These are phyloP conservation scores for Scedosporium apiospermum DNA, from an alignment of 2,329 filamentous ascomycete genomes.

Conservation along the genomic window DNA sequence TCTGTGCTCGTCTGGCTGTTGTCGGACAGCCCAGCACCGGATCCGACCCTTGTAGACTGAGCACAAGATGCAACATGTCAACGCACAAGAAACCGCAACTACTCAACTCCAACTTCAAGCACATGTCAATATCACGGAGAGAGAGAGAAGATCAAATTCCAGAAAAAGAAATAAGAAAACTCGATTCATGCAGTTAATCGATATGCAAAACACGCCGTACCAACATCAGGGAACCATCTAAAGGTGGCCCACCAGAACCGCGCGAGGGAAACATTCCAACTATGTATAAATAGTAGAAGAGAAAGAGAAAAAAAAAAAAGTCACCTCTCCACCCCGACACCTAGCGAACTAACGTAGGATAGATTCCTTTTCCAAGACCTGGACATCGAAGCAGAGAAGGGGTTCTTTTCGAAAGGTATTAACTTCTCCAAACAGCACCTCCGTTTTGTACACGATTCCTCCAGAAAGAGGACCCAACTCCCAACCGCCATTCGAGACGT, in stretches of 20 bases:
- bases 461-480: background rate
- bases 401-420: background rate
- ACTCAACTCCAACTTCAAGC: no score
- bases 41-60: no score
- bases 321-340: background rate
- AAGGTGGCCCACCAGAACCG: background rate
- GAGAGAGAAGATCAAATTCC: background rate
- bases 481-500: background rate
- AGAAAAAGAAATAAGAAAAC: slow-evolving; percentile 7
- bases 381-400: background rate
- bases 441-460: background rate
- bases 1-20: no score
- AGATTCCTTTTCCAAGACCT: background rate
- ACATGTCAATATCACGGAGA: no score
- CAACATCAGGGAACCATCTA: background rate
- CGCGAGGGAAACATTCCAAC: background rate
- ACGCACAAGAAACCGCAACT: background rate
- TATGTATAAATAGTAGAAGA: slow-evolving; percentile 2
- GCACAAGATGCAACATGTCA: no score
- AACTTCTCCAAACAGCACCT: background rate
- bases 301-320: background rate
- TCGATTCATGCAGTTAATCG: slow-evolving; percentile 6
- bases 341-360: background rate
- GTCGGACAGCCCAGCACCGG: no score
- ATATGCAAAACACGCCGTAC: slow-evolving; percentile 7